phyloP scores from a whole-genome alignment of 1,284 basidiomycete genomes.

The Xanthoconium separans region DNA sequence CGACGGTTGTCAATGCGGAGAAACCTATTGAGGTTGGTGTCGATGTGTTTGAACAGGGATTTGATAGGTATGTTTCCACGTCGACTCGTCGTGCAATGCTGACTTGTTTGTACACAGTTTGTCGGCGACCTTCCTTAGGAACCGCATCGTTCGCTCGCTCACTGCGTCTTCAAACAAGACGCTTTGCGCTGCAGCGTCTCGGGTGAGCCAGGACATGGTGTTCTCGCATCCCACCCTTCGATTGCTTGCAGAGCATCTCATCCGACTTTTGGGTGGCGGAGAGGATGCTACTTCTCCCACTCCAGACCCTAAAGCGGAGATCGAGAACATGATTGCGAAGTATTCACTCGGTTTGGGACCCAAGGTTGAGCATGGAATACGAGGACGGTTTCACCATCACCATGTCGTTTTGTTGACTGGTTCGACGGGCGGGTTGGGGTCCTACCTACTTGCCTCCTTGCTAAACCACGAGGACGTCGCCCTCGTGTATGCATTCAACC shows the following conservation, averaged over 20 bases:
- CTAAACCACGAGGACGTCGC: neutral
- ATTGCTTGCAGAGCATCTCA: neutral
- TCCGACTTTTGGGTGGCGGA: neutral
- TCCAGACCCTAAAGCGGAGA: neutral
- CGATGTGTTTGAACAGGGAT: neutral
- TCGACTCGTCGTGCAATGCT: neutral
- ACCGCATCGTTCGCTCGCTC: neutral
- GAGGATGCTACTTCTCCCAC: neutral
- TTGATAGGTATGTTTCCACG: neutral
- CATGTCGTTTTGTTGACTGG: neutral
- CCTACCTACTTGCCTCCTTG: neutral
- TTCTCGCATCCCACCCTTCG: neutral
- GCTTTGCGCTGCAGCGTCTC: neutral
- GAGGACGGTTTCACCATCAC: too few species aligned
- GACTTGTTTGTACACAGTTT: neutral
- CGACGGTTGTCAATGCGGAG: neutral
- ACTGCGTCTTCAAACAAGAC: neutral
- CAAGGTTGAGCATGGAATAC: too few species aligned
- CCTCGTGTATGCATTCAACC: neutral
- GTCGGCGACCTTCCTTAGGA: neutral
- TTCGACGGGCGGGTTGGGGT: neutral
- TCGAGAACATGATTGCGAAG: neutral
- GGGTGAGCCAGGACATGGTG: neutral
- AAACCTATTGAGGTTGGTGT: neutral
- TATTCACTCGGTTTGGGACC: neutral